Evolutionary conservation across 768 basidiomycete species (phyloP).

Genomic region (Russula vinacea): DNA sequence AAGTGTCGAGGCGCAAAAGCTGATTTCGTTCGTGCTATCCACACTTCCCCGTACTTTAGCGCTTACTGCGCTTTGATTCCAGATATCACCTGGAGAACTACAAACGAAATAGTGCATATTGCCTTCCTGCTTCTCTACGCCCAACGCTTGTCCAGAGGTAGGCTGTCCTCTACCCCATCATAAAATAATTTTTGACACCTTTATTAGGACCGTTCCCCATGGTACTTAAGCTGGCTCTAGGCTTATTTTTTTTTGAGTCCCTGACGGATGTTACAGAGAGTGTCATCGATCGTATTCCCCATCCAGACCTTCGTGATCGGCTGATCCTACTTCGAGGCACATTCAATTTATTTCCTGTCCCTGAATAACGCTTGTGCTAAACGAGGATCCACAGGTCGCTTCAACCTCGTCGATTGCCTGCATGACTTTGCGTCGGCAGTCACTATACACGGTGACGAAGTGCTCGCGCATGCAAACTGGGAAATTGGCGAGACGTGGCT

Average conservation of each 20-base stretch:
- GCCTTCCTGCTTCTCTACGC: slow-evolving; percentile 80
- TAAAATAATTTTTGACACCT: slow-evolving; percentile 15
- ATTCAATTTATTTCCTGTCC: background rate
- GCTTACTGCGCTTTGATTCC: slow-evolving; percentile 10
- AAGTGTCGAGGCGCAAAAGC: slow-evolving; percentile 74
- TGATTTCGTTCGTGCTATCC: slow-evolving; percentile 58
- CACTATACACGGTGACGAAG: slow-evolving; percentile 86
- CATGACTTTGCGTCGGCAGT: slow-evolving; percentile 66
- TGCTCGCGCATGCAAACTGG: slow-evolving; percentile 87
- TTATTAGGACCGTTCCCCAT: slow-evolving; percentile 68
- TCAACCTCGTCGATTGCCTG: slow-evolving; percentile 76
- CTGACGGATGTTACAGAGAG: slow-evolving; percentile 55
- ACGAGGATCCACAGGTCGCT: slow-evolving; percentile 52
- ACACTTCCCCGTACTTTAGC: background rate
- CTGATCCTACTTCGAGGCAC: slow-evolving; percentile 84
- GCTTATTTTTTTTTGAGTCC: background rate
- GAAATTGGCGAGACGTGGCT: slow-evolving; percentile 84
- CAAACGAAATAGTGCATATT: slow-evolving; percentile 80
- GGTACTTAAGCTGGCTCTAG: slow-evolving; percentile 46
- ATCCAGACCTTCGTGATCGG: slow-evolving; percentile 85
- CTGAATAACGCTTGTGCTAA: slow-evolving; percentile 3
- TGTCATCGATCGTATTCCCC: slow-evolving; percentile 84
- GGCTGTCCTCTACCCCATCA: slow-evolving; percentile 20
- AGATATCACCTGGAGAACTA: slow-evolving; percentile 93
- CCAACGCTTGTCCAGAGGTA: slow-evolving; percentile 87